phyloP scores from a whole-genome alignment of 352 stramenopile genomes.

The Elongisporangium anandrum region DNA sequence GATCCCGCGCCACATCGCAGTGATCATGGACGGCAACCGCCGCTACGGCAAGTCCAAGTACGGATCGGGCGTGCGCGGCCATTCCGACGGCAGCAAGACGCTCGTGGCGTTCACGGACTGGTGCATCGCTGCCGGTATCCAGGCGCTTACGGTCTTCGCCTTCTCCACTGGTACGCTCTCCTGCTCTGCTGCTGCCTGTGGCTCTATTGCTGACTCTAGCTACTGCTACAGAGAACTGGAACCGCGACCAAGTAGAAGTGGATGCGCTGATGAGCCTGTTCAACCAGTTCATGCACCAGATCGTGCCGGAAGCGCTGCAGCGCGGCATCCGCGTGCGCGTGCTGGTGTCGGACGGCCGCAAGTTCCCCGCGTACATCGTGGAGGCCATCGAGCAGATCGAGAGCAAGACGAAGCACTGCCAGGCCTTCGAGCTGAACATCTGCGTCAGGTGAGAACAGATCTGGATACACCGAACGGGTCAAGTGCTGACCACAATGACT shows the following conservation, averaged over 20 bases:
- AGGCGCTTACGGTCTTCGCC: conserved; percentile 92
- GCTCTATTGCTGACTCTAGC: neutral
- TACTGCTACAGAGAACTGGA: conserved; percentile 89
- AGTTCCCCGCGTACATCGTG: conserved; percentile 64
- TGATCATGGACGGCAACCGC: conserved; percentile 97
- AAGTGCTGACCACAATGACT: conserved; percentile 1
- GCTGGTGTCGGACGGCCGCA: conserved; percentile 75
- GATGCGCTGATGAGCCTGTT: conserved; percentile 93
- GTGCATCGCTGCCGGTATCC: conserved; percentile 91
- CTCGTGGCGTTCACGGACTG: conserved; percentile 95
- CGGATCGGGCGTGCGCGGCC: conserved; percentile 74
- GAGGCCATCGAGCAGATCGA: conserved; percentile 81
- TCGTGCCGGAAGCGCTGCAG: conserved; percentile 87
- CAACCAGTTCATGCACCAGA: conserved; percentile 93
- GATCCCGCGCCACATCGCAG: conserved; percentile 88
- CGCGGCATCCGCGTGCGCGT: conserved; percentile 90
- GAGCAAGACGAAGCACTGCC: conserved; percentile 81
- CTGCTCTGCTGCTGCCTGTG: neutral
- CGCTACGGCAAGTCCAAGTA: conserved; percentile 90
- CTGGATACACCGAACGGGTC: neutral
- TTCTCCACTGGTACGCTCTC: conserved; percentile 87
- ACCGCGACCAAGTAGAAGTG: conserved; percentile 86
- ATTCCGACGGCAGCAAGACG: conserved; percentile 94
- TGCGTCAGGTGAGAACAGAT: conserved; percentile 66
- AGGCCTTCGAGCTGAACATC: conserved; percentile 77